Evolutionary conservation across 306 rosid species (phyloP).

Genomic region (Dryas alaskensis): DNA sequence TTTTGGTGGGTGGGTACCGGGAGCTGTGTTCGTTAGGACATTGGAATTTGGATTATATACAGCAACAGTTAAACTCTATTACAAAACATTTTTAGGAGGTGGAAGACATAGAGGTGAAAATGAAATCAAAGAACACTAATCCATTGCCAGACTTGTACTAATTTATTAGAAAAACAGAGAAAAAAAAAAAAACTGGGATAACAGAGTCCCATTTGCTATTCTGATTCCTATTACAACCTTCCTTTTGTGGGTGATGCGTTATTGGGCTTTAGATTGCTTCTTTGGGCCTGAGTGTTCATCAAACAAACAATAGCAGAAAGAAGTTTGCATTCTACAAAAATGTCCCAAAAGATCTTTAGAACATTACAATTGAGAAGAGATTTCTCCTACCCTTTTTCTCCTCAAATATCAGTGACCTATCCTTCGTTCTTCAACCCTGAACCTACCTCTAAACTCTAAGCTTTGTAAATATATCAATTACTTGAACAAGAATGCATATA

Average conservation of each 20-base stretch:
- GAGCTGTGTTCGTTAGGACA: constrained; percentile 16
- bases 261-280: too few relatives aligned
- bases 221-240: too few relatives aligned
- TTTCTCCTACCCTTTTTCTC: neutral
- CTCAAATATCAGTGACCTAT: constrained; percentile 9
- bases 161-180: too few relatives aligned
- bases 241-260: too few relatives aligned
- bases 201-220: too few relatives aligned
- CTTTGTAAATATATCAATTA: neutral
- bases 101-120: too few relatives aligned
- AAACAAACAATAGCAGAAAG: neutral
- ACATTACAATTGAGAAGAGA: neutral
- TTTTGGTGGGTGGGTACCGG: neutral
- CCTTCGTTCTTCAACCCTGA: neutral
- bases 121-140: too few relatives aligned
- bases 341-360: neutral
- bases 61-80: too few relatives aligned
- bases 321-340: neutral
- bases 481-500: too few relatives aligned
- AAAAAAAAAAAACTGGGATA: too few relatives aligned
- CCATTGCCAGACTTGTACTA: too few relatives aligned
- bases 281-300: neutral
- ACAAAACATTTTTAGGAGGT: too few relatives aligned
- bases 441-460: neutral
- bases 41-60: neutral